Percentiles rank a stretch among this genome's conserved stretches.
phyloP scores from a whole-genome alignment of 768 basidiomycete genomes.

The Paxillus involutus region DNA sequence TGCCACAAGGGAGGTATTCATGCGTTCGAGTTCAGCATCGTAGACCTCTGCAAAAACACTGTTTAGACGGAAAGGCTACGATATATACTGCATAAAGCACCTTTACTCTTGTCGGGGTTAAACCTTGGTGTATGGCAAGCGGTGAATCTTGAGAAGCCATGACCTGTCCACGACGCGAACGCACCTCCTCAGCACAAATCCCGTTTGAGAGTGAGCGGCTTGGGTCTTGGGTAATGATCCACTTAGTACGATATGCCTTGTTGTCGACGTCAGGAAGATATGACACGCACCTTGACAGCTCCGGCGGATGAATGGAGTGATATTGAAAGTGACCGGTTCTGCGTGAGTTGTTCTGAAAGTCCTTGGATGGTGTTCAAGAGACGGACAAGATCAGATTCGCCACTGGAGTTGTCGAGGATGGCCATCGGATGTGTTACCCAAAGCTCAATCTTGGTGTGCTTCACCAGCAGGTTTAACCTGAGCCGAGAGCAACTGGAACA shows the following conservation, averaged over 20 bases:
- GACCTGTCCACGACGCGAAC: conserved; percentile 19
- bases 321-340: conserved; percentile 72
- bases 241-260: neutral
- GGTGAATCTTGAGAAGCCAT: neutral
- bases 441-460: neutral
- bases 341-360: conserved; percentile 79
- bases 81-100: conserved; percentile 35
- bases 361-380: conserved; percentile 72
- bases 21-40: conserved; percentile 83
- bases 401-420: conserved; percentile 49
- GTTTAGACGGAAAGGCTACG: neutral
- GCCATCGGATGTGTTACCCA: conserved; percentile 42
- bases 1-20: conserved; percentile 73
- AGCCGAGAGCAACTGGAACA: no score
- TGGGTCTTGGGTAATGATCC: conserved; percentile 54
- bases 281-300: conserved; percentile 70
- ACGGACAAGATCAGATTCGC: conserved; percentile 60
- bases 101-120: conserved; percentile 87
- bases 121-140: conserved; percentile 48
- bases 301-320: conserved; percentile 71
- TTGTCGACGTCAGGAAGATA: neutral
- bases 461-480: neutral
- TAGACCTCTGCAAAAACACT: conserved; percentile 68
- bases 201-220: conserved; percentile 86
- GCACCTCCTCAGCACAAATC: conserved; percentile 85